Evolutionary conservation across 352 stramenopile species (phyloP).

Genomic region (Blastocystis sp.): DNA sequence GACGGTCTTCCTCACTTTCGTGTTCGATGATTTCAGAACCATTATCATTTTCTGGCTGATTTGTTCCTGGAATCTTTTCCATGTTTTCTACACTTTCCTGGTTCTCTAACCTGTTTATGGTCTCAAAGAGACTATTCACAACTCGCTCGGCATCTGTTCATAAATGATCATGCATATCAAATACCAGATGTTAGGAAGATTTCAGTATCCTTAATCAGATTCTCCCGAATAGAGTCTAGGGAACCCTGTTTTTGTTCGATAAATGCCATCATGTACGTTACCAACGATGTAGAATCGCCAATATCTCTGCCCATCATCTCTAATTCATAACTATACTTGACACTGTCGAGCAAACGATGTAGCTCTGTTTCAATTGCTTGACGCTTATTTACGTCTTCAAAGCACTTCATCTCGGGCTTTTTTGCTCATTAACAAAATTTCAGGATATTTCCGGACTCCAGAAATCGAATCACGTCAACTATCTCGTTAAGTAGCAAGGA

Average conservation of each 20-base stretch:
- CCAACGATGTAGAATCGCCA: not conserved
- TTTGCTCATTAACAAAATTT: not conserved
- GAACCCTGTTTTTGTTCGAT: slow-evolving; percentile 3
- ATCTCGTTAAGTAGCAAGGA: too few species aligned
- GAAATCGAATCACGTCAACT: too few species aligned
- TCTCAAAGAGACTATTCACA: slow-evolving; percentile 42
- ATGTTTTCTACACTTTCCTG: not conserved
- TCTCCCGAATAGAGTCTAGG: not conserved
- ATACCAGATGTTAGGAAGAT: slow-evolving; percentile 41
- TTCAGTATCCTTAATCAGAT: not conserved
- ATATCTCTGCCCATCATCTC: slow-evolving; percentile 11
- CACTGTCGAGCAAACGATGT: not conserved
- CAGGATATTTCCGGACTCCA: too few species aligned
- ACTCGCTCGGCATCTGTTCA: slow-evolving; percentile 43
- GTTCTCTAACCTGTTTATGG: slow-evolving; percentile 6
- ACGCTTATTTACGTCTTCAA: not conserved
- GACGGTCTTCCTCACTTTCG: too few species aligned
- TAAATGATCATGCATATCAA: not conserved
- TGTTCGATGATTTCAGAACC: too few species aligned
- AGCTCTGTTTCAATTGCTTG: slow-evolving; percentile 3
- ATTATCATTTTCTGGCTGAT: not conserved
- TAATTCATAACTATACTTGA: not conserved
- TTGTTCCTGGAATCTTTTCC: not conserved
- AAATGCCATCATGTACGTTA: slow-evolving; percentile 38
- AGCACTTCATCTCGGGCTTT: slow-evolving; percentile 14